These are phyloP conservation scores for Fonsecaea erecta DNA, from an alignment of 2,329 filamentous ascomycete genomes.

Conservation along the genomic window DNA sequence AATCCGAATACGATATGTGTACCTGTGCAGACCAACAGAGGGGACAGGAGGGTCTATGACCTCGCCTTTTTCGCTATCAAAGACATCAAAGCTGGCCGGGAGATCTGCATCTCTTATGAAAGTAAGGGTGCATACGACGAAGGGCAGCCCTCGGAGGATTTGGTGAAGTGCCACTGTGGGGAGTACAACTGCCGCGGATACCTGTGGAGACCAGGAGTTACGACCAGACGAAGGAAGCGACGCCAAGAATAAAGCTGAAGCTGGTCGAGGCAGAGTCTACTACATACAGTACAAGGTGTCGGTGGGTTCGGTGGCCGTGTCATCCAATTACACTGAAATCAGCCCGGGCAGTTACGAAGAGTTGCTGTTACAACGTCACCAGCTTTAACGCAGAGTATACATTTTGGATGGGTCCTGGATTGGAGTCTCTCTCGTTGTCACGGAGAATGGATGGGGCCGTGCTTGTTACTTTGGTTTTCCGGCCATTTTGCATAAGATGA, in stretches of 20 bases:
- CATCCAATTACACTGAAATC: too few relatives aligned
- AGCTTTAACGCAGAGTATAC: too few relatives aligned
- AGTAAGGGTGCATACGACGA: constrained; percentile 18
- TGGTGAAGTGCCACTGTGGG: constrained; percentile 51
- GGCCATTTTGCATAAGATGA: too few relatives aligned
- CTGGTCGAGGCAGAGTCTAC: too few relatives aligned
- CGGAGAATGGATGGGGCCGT: too few relatives aligned
- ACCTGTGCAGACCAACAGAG: constrained; percentile 49
- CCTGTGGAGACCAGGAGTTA: constrained; percentile 43
- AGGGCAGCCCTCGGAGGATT: constrained; percentile 42
- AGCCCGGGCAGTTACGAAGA: too few relatives aligned
- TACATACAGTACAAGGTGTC: too few relatives aligned
- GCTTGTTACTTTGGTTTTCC: too few relatives aligned
- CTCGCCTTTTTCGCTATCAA: constrained; percentile 54
- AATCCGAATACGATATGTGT: constrained; percentile 54
- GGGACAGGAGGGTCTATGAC: constrained; percentile 49
- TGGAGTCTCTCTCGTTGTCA: too few relatives aligned
- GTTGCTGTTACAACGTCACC: too few relatives aligned
- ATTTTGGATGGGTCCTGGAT: too few relatives aligned
- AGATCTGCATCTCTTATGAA: constrained; percentile 54
- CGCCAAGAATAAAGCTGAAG: constrained; percentile 4
- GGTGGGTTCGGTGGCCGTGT: too few relatives aligned
- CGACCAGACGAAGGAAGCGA: constrained; percentile 24
- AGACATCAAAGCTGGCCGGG: constrained; percentile 48
- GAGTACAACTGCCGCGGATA: constrained; percentile 50